phyloP scores from a whole-genome alignment of 345 rosid species.

The Erucastrum elatum region DNA sequence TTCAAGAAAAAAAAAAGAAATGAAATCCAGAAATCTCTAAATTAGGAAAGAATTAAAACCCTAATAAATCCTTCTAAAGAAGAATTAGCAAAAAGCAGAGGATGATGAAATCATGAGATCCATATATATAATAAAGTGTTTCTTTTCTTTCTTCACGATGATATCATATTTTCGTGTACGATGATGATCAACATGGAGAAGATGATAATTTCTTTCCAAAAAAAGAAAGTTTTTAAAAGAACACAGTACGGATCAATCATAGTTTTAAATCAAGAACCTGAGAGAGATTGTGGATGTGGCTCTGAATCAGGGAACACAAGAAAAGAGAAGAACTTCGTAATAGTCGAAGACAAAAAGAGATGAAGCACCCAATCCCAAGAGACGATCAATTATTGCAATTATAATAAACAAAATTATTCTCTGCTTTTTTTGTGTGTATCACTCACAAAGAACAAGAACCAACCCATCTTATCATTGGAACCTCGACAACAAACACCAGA shows the following conservation, averaged over 20 bases:
- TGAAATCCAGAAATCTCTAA: constrained; percentile 11
- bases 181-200: constrained; percentile 4
- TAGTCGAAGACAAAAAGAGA: constrained; percentile 46
- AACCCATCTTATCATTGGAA: constrained; percentile 66
- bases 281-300: constrained; percentile 41
- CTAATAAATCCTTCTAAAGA: neutral
- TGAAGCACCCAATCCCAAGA: constrained; percentile 55
- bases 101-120: constrained; percentile 25
- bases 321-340: constrained; percentile 38
- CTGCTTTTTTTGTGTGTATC: neutral
- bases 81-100: constrained; percentile 8
- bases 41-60: constrained; percentile 26
- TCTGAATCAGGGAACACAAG: constrained; percentile 47
- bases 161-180: constrained; percentile 11
- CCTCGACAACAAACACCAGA: constrained; percentile 54
- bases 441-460: constrained; percentile 45
- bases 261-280: constrained; percentile 30
- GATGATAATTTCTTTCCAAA: constrained; percentile 19
- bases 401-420: constrained; percentile 3
- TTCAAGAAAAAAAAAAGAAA: neutral
- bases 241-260: constrained; percentile 47
- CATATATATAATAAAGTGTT: constrained; percentile 14
- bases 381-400: constrained; percentile 39
- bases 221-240: constrained; percentile 17
- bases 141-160: neutral